Evolutionary conservation across 169 alveolate genomes (phyloP).

Genomic region (Plasmodium relictum): DNA sequence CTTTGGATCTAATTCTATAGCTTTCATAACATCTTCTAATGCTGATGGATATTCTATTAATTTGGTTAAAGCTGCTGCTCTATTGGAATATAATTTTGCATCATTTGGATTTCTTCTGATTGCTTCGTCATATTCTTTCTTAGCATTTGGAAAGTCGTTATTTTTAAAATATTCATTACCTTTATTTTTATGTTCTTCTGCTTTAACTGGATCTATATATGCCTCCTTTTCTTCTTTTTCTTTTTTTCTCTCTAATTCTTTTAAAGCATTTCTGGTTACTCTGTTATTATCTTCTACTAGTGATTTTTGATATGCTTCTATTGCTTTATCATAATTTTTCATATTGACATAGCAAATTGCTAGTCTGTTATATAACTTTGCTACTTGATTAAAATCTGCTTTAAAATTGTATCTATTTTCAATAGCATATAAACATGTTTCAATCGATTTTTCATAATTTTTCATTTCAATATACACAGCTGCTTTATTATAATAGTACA

Average conservation of each 20-base stretch:
- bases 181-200: conserved; percentile 94
- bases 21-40: conserved; percentile 87
- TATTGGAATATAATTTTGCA: conserved; percentile 95
- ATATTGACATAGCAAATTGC: conserved; percentile 90
- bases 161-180: conserved; percentile 94
- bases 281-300: conserved; percentile 95
- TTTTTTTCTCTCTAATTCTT: conserved; percentile 93
- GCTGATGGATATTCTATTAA: conserved; percentile 97
- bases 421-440: conserved; percentile 94
- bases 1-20: conserved; percentile 95
- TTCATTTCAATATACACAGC: conserved; percentile 97
- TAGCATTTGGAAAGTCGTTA: conserved; percentile 97
- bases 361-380: conserved; percentile 91
- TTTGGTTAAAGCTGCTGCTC: conserved; percentile 97
- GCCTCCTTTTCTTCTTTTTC: conserved; percentile 94
- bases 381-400: conserved; percentile 91
- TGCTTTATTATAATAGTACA: conserved; percentile 92
- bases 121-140: conserved; percentile 98
- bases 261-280: conserved; percentile 93
- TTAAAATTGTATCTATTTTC: conserved; percentile 93
- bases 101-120: conserved; percentile 96
- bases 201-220: conserved; percentile 95
- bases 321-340: conserved; percentile 92
- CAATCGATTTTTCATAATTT: conserved; percentile 93
- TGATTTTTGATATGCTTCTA: conserved; percentile 93